Percentiles rank a stretch among this genome's conserved stretches.
Conservation (phyloP, 75 land plant genomes). For the Cupressus sempervirens region DNA sequence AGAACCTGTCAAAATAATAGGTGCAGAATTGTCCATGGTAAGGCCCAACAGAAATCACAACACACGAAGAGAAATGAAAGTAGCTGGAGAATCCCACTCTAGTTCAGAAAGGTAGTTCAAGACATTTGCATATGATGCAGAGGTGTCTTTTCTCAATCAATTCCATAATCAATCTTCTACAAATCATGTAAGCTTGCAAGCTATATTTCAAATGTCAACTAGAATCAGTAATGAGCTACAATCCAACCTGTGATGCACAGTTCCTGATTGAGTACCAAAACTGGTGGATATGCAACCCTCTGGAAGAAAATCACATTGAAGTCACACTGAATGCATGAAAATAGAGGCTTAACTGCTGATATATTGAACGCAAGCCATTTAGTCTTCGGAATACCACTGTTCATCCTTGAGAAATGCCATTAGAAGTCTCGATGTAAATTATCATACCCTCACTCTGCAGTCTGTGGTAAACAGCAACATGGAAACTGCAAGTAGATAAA, state of each 20-base stretch:
- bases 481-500: neutral
- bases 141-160: constrained; percentile 1
- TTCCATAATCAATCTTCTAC: neutral
- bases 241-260: neutral
- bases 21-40: neutral
- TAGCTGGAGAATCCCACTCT: neutral
- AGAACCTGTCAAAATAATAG: neutral
- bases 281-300: neutral
- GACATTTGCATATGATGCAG: neutral
- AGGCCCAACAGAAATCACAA: constrained; percentile 7
- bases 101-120: neutral
- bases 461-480: neutral
- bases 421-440: neutral
- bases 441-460: neutral
- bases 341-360: constrained; percentile 1
- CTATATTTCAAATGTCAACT: neutral
- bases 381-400: neutral
- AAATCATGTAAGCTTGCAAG: neutral
- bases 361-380: neutral
- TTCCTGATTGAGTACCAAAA: neutral
- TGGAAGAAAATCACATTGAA: constrained; percentile 4
- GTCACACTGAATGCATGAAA: neutral
- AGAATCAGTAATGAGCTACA: constrained; percentile 6
- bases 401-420: neutral
- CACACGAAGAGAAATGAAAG: neutral